These are phyloP conservation scores for Knufia petricola DNA, from an alignment of 2,329 filamentous ascomycete genomes.

Conservation along the genomic window DNA sequence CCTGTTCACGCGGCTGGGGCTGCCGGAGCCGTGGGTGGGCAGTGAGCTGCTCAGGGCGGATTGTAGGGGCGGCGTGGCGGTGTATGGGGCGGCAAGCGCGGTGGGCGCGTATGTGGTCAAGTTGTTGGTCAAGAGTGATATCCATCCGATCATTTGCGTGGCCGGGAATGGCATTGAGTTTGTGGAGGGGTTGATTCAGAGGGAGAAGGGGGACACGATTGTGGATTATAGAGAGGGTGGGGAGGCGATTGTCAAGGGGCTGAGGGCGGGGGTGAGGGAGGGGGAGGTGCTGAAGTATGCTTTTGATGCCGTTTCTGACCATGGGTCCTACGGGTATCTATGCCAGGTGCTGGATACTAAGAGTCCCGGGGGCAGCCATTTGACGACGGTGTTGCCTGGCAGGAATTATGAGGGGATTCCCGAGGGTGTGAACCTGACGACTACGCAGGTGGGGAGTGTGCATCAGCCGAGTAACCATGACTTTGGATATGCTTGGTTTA, in stretches of 20 bases:
- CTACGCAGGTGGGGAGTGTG: slow-evolving; percentile 18
- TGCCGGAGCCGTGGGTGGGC: slow-evolving; percentile 14
- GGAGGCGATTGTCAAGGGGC: slow-evolving; percentile 39
- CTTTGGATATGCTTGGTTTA: slow-evolving; percentile 38
- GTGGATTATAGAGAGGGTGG: slow-evolving; percentile 53
- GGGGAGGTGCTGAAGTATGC: slow-evolving; percentile 41
- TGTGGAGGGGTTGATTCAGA: slow-evolving; percentile 45
- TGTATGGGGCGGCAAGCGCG: slow-evolving; percentile 48
- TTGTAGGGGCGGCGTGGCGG: slow-evolving; percentile 30
- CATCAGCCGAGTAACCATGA: slow-evolving; percentile 29
- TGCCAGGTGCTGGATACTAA: slow-evolving; percentile 35
- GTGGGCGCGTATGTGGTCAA: slow-evolving; percentile 53
- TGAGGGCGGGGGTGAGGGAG: slow-evolving; percentile 35
- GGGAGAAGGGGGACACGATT: slow-evolving; percentile 45
- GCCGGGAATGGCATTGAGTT: slow-evolving; percentile 44
- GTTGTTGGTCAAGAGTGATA: slow-evolving; percentile 44
- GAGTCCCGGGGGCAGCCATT: slow-evolving; percentile 1
- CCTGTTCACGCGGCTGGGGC: slow-evolving; percentile 10
- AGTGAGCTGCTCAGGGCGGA: background rate
- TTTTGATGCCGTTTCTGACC: slow-evolving; percentile 49
- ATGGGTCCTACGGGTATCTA: slow-evolving; percentile 40
- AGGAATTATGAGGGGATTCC: slow-evolving; percentile 14
- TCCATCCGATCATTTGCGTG: slow-evolving; percentile 53
- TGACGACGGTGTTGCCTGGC: slow-evolving; percentile 15
- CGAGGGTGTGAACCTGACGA: slow-evolving; percentile 12